Conservation (phyloP, 345 rosid species). For the Salix dunnii region DNA sequence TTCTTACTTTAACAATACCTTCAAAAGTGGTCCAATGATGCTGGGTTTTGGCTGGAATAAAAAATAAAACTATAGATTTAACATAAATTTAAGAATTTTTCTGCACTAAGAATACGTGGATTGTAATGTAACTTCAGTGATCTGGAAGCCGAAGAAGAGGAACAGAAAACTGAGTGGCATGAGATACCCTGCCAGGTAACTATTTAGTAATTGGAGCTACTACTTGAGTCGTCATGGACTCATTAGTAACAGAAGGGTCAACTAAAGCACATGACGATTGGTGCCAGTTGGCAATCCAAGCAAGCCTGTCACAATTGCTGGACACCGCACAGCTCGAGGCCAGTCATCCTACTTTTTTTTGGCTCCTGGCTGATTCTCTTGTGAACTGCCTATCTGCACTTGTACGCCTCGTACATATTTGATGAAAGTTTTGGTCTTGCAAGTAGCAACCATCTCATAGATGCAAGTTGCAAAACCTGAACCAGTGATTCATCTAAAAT, state of each 20-base stretch:
- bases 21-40: neutral
- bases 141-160: neutral
- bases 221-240: neutral
- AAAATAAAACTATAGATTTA: neutral
- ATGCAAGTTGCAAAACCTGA: neutral
- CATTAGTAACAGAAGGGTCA: neutral
- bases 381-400: neutral
- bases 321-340: neutral
- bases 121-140: neutral
- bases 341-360: neutral
- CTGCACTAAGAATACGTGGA: neutral
- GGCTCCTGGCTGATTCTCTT: neutral
- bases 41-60: neutral
- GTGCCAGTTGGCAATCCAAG: neutral
- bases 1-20: neutral
- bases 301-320: neutral
- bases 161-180: no score
- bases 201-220: neutral
- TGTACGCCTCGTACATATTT: neutral
- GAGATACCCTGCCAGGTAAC: neutral
- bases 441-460: neutral
- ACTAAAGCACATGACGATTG: neutral
- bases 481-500: neutral
- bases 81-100: neutral
- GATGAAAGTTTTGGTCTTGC: neutral